Base-by-base conservation (phyloP, 352 stramenopile species). In the Phytophthora pistaciae region DNA sequence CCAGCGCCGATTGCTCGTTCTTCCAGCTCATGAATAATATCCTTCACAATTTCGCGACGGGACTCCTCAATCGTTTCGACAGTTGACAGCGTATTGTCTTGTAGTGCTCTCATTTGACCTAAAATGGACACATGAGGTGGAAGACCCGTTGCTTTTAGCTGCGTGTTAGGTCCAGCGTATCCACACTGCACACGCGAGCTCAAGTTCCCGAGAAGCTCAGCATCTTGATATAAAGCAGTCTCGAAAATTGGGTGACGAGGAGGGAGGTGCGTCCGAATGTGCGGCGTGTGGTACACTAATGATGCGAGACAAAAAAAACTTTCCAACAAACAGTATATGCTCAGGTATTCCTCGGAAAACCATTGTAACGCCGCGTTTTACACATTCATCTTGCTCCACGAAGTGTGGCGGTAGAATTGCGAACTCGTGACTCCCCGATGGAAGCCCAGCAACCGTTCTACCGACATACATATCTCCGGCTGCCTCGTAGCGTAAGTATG, bases 341-440 rank as follows among this genome's bases (percentile, higher is more conserved):
- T 44, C 7, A 10, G 58, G 58, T 18, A 72, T n/a, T 3, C 52
- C 65, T 2, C 14, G 65, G 60, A 67, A 72, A 11, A 72, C 58
- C 7, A 25, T 60, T 18, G 27, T 9, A 40, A 63, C 33, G 7
- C 27, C 58, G 18, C 23, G 42, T 33, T 62, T 20, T 6, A 64
- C 49, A 1, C 25, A 14, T 1, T 29, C 53, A 20, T 72, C 44
- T n/a, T 56, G 54, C 23, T 60, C 8, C 27, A 8, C 38, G 57
- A 74, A 74, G 40, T 71, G 70, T 18, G 71, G 71, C 13, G 66
- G 71, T 3, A 75, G 31, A 5, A 58, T 27, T 5, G 60, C 60
- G 75, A 78, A 75, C 23, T 53, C 14, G 10, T 57, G 36, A 16
- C 54, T 60, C 23, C 46, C 52, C 18, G 46, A 31, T 21, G 66